Conservation (phyloP, 2,329 filamentous ascomycete genomes). For the Celoporthe dispersa region DNA sequence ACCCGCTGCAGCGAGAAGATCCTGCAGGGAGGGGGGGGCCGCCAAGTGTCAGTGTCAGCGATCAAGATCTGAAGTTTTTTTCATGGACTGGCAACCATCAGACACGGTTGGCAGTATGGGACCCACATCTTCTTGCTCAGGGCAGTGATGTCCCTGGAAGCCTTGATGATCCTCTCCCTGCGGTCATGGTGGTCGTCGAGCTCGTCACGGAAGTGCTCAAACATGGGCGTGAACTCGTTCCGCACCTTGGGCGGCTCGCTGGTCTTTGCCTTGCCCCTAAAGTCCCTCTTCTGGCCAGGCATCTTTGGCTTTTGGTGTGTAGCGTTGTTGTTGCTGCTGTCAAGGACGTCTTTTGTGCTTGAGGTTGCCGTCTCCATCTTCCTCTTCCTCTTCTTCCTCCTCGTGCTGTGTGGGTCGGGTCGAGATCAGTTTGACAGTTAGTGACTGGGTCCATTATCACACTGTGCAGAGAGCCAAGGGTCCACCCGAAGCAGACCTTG, state of each 20-base stretch:
- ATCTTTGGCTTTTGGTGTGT: slow-evolving; percentile 35
- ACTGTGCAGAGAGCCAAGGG: background rate
- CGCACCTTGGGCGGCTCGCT: slow-evolving; percentile 35
- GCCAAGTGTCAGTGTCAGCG: slow-evolving; percentile 11
- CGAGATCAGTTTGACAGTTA: background rate
- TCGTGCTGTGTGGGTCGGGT: background rate
- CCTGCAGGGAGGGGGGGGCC: slow-evolving; percentile 46
- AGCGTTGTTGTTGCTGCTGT: slow-evolving; percentile 2
- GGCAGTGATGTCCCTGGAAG: slow-evolving; percentile 88
- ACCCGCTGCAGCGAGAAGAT: slow-evolving; percentile 85
- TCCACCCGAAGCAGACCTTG: background rate
- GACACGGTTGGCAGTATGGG: background rate
- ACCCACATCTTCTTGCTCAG: slow-evolving; percentile 94
- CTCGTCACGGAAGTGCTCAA: slow-evolving; percentile 82
- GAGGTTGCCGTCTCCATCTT: background rate
- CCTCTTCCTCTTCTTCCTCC: background rate
- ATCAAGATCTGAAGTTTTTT: background rate
- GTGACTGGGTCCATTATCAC: background rate
- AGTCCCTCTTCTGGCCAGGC: slow-evolving; percentile 57
- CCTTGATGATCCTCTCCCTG: slow-evolving; percentile 86
- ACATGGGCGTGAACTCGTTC: slow-evolving; percentile 71
- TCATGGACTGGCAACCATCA: background rate
- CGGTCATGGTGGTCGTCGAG: slow-evolving; percentile 95
- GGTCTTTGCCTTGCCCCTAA: slow-evolving; percentile 54
- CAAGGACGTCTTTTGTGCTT: background rate